Conservation (phyloP, 2,329 filamentous ascomycete species). For the Fusarium nisikadoi region DNA sequence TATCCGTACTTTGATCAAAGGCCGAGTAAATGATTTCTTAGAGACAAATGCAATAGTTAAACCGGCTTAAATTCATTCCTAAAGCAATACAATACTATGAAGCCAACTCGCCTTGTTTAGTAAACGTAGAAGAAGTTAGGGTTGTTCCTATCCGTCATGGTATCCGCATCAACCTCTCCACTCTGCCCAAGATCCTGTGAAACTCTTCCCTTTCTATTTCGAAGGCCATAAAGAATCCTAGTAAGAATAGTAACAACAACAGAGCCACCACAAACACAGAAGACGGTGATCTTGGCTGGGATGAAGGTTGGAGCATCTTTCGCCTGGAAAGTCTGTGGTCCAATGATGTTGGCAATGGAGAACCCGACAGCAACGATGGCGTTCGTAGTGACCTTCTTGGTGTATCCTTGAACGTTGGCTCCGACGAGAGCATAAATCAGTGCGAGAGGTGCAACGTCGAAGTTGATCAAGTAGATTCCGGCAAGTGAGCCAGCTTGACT, state of each 20-base stretch:
- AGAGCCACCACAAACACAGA: not conserved
- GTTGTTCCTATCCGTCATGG: conserved; percentile 10
- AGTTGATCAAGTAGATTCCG: conserved; percentile 9
- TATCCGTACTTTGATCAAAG: not conserved
- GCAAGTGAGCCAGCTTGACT: conserved; percentile 1
- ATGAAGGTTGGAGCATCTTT: not conserved
- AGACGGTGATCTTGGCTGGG: conserved; percentile 4
- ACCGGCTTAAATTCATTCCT: not conserved
- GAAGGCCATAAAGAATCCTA: not conserved
- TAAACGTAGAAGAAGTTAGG: conserved; percentile 10
- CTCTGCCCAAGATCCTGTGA: not conserved
- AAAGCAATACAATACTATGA: not conserved
- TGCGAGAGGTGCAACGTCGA: conserved; percentile 2
- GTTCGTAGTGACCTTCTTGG: conserved; percentile 10
- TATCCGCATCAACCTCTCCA: not conserved
- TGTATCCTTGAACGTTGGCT: conserved; percentile 9
- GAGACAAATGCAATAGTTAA: accelerated
- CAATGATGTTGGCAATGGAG: conserved; percentile 14
- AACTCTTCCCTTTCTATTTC: not conserved
- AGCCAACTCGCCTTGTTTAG: not conserved
- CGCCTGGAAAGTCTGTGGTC: not conserved
- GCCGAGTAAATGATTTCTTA: too few species aligned
- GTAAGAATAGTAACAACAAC: not conserved
- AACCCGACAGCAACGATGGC: conserved; percentile 8
- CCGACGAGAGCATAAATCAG: conserved; percentile 6